These are phyloP conservation scores for Saururus chinensis DNA, from an alignment of 164 flowering plant genomes.

Conservation along the genomic window DNA sequence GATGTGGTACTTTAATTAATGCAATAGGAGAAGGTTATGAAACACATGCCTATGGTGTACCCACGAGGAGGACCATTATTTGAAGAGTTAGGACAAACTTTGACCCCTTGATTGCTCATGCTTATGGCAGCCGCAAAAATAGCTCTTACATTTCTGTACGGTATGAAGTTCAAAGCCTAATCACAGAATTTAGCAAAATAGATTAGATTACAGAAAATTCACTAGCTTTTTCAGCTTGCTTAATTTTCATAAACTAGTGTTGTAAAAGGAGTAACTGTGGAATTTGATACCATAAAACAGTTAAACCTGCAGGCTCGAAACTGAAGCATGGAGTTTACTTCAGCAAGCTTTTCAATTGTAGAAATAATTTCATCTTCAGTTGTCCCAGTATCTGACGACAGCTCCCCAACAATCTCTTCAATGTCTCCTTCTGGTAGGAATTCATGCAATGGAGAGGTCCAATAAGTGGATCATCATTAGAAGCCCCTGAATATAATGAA, in stretches of 20 bases:
- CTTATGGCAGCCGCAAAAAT: conserved; percentile 84
- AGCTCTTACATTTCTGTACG: conserved; percentile 95
- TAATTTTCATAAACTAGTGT: too few species aligned
- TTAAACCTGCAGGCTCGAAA: conserved; percentile 95
- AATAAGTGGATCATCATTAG: conserved; percentile 88
- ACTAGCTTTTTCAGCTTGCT: too few species aligned
- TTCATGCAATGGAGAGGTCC: conserved; percentile 97
- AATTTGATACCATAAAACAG: too few species aligned
- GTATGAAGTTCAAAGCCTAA: conserved; percentile 92
- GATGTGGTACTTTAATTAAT: too few species aligned
- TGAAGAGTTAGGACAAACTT: conserved; percentile 84
- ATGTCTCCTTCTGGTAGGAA: conserved; percentile 96
- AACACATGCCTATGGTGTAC: conserved; percentile 82
- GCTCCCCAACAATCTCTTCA: conserved; percentile 65
- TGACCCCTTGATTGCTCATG: conserved; percentile 64
- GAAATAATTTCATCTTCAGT: conserved; percentile 72
- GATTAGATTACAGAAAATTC: too few species aligned
- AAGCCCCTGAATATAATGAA: conserved; percentile 54
- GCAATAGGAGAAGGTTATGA: too few species aligned
- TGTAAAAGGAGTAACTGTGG: too few species aligned
- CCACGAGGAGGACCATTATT: conserved; percentile 97
- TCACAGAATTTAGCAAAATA: too few species aligned
- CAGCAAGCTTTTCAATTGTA: conserved; percentile 83
- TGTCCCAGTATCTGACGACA: conserved; percentile 74
- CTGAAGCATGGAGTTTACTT: too few species aligned